These are phyloP conservation scores for Kokia cookei DNA, from an alignment of 441 rosid genomes.

Conservation along the genomic window DNA sequence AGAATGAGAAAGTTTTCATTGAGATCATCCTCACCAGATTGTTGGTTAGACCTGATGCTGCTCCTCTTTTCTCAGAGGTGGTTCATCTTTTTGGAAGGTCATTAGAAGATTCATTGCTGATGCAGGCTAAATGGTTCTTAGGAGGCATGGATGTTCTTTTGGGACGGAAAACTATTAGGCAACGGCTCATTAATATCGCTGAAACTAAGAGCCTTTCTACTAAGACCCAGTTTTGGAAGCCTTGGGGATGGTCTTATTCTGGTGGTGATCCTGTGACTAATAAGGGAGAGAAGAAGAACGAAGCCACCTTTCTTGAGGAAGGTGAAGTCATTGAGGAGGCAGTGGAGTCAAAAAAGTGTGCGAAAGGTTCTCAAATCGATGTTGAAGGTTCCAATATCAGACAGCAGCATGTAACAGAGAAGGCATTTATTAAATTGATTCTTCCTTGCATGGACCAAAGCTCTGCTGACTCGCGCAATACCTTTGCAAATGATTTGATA, in stretches of 20 bases:
- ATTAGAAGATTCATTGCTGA: constrained; percentile 84
- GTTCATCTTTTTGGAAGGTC: constrained; percentile 96
- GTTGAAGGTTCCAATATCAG: constrained; percentile 34
- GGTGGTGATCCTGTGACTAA: constrained; percentile 30
- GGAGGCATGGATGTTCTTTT: constrained; percentile 85
- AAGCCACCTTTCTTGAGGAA: constrained; percentile 65
- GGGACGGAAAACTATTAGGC: constrained; percentile 90
- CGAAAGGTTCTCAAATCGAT: constrained; percentile 41
- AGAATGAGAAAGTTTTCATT: constrained; percentile 85
- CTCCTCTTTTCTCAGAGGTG: constrained; percentile 88
- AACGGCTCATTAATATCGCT: constrained; percentile 73
- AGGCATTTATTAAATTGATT: constrained; percentile 81
- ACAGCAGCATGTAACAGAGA: constrained; percentile 71
- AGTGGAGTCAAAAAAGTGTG: constrained; percentile 40
- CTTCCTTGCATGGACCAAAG: constrained; percentile 99
- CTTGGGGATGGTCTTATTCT: constrained; percentile 91
- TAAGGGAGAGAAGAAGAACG: constrained; percentile 56
- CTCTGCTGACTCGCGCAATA: constrained; percentile 83
- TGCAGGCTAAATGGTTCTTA: constrained; percentile 92
- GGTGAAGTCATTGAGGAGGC: constrained; percentile 92
- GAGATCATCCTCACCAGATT: constrained; percentile 90
- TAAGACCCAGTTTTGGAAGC: constrained; percentile 80
- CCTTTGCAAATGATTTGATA: constrained; percentile 88
- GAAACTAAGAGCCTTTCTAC: constrained; percentile 75
- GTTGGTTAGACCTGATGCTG: constrained; percentile 98